Percentiles rank a stretch among this genome's conserved stretches.
Conservation (phyloP, 257 asterid species). For the Solanum virginianum region DNA sequence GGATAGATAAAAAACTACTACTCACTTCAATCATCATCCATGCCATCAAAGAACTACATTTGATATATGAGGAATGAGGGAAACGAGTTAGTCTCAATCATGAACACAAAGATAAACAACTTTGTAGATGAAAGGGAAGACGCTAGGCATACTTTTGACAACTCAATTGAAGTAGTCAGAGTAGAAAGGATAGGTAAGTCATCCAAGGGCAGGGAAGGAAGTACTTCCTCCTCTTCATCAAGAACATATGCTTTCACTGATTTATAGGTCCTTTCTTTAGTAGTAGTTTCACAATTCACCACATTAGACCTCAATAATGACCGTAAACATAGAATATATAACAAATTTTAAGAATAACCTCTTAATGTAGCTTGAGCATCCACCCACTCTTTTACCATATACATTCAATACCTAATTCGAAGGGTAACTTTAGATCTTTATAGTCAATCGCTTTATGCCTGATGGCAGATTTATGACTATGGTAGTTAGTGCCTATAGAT, state of each 20-base stretch:
- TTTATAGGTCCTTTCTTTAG: constrained; percentile 41
- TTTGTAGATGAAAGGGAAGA: neutral
- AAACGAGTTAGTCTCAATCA: constrained; percentile 7
- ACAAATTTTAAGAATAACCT: constrained; percentile 16
- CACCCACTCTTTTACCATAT: constrained; percentile 56
- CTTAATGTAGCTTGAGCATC: constrained; percentile 28
- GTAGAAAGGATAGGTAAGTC: constrained; percentile 56
- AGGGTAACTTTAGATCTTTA: no score
- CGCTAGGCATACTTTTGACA: constrained; percentile 40
- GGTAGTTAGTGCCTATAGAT: no score
- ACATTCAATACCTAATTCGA: neutral
- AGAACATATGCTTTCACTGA: constrained; percentile 39
- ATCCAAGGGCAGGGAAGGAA: constrained; percentile 84
- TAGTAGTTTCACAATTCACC: neutral
- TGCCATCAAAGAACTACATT: constrained; percentile 76
- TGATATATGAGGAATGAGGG: neutral
- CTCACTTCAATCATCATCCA: constrained; percentile 97
- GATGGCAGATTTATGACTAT: no score
- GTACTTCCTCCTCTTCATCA: constrained; percentile 60
- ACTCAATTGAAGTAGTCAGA: constrained; percentile 44
- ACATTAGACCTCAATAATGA: neutral
- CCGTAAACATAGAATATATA: neutral
- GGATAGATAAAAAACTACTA: constrained; percentile 15
- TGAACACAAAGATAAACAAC: neutral
- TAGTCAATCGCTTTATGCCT: no score